Evolutionary conservation across 2,329 filamentous ascomycete species (phyloP).

Genomic region (Daldinia sp.): DNA sequence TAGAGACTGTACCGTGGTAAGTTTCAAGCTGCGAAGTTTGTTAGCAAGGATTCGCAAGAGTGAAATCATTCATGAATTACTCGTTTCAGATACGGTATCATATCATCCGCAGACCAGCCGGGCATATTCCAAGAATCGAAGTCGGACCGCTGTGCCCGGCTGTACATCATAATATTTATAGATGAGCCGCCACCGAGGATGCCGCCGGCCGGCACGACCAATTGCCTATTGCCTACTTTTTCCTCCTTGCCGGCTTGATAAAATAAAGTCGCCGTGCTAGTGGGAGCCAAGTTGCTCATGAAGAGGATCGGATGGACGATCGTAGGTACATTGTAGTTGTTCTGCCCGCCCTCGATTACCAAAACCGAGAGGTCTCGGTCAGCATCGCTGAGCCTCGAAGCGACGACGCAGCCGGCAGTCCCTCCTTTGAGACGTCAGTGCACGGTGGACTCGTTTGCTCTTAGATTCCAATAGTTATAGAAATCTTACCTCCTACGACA

Average conservation of each 20-base stretch:
- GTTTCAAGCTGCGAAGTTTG: constrained; percentile 57
- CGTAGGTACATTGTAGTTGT: background rate
- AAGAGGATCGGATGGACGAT: constrained; percentile 22
- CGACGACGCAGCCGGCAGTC: background rate
- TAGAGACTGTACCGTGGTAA: constrained; percentile 57
- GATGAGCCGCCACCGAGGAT: constrained; percentile 63
- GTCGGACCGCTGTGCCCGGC: constrained; percentile 45
- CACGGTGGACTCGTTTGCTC: background rate
- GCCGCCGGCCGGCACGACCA: constrained; percentile 41
- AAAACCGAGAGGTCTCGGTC: background rate
- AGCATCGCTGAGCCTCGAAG: background rate
- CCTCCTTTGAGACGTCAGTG: background rate
- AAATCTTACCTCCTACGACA: background rate
- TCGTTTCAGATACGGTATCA: constrained; percentile 48
- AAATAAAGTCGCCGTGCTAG: background rate
- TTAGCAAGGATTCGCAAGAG: background rate
- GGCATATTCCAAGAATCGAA: constrained; percentile 41
- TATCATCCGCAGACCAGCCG: constrained; percentile 43
- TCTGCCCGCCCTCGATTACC: background rate
- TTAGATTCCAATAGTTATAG: background rate
- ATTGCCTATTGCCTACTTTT: constrained; percentile 6
- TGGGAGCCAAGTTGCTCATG: constrained; percentile 18
- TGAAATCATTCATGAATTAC: constrained; percentile 14
- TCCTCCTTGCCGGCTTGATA: constrained; percentile 10
- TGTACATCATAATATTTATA: constrained; percentile 56